phyloP scores from a whole-genome alignment of 2,329 filamentous ascomycete species.

The Herpotrichia juniperi region DNA sequence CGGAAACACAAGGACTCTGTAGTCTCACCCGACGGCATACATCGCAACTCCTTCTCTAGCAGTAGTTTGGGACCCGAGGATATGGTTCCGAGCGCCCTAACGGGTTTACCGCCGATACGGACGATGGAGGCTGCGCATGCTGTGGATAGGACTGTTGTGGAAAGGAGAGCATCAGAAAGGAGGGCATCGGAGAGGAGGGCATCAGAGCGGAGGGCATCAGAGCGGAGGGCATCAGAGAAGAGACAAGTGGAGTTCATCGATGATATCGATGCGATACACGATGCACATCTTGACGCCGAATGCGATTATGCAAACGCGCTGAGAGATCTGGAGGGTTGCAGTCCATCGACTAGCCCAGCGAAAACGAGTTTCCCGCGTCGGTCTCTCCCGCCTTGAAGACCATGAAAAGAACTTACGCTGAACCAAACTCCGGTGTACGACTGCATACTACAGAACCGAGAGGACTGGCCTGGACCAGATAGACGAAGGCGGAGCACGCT shows the following conservation, averaged over 20 bases:
- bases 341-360: conserved; percentile 1
- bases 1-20: conserved; percentile 33
- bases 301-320: conserved; percentile 36
- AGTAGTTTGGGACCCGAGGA: conserved; percentile 33
- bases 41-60: conserved; percentile 12
- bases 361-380: conserved; percentile 6
- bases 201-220: no score
- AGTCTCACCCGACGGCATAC: conserved; percentile 24
- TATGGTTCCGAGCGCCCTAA: conserved; percentile 35
- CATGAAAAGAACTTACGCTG: no score
- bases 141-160: not conserved
- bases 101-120: conserved; percentile 17
- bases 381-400: not conserved
- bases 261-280: conserved; percentile 19
- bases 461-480: no score
- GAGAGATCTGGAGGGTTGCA: conserved; percentile 27
- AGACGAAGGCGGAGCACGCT: no score
- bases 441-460: no score
- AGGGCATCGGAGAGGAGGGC: not conserved
- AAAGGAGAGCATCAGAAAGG: conserved; percentile 1
- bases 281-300: conserved; percentile 27
- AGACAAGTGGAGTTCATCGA: conserved; percentile 29
- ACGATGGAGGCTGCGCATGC: conserved; percentile 20
- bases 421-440: no score
- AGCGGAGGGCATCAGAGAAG: not conserved